phyloP scores from a whole-genome alignment of 2,329 filamentous ascomycete genomes.

The Fusarium staphyleae region DNA sequence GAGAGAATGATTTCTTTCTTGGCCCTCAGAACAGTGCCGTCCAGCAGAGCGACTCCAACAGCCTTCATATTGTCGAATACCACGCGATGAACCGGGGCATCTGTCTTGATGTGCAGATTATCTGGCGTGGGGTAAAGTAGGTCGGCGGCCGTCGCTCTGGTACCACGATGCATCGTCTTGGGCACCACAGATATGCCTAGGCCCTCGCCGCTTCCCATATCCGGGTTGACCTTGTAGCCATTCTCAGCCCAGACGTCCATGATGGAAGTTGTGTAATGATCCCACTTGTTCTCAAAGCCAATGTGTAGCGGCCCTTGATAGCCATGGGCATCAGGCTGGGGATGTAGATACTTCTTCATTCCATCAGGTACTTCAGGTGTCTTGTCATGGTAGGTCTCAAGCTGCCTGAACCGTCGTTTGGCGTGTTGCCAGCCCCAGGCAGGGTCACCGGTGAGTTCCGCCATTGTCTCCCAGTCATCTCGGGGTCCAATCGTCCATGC shows the following conservation, averaged over 20 bases:
- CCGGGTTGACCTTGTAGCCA: conserved; percentile 21
- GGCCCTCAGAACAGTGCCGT: conserved; percentile 12
- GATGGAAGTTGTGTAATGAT: conserved; percentile 15
- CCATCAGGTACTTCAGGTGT: conserved; percentile 15
- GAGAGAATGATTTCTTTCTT: conserved; percentile 27
- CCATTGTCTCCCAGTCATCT: conserved; percentile 27
- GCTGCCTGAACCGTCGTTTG: conserved; percentile 13
- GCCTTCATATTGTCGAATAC: conserved; percentile 13
- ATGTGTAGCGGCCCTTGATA: conserved; percentile 21
- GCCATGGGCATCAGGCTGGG: conserved; percentile 15
- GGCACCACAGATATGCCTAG: conserved; percentile 20
- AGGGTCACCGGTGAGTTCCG: conserved; percentile 14
- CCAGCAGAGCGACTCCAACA: conserved; percentile 12
- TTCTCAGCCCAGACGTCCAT: conserved; percentile 22
- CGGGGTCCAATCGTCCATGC: conserved; percentile 24
- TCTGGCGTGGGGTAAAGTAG: conserved; percentile 8
- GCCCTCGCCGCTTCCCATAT: conserved; percentile 21
- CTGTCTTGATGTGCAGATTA: conserved; percentile 20
- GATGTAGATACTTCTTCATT: conserved; percentile 21
- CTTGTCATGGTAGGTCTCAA: conserved; percentile 27
- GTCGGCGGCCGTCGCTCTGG: conserved; percentile 19
- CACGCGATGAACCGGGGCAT: conserved; percentile 11
- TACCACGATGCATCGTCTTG: conserved; percentile 19
- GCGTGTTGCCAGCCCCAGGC: conserved; percentile 22
- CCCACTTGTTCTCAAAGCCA: conserved; percentile 24